Base-by-base conservation (phyloP, 108 stramenopile genomes). In the Aurantiochytrium sp. region DNA sequence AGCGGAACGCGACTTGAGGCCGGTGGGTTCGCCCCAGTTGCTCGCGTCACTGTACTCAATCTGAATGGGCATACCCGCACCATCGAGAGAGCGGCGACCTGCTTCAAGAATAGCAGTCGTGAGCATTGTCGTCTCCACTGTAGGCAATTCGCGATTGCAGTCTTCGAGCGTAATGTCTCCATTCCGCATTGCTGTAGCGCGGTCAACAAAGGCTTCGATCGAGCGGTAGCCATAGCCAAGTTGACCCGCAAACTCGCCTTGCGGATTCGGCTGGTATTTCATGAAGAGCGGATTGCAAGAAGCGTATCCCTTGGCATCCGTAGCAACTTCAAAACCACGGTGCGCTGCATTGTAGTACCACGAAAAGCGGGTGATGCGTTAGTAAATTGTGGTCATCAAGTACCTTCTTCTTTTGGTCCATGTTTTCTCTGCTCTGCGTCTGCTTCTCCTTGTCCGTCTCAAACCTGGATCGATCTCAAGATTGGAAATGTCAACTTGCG, bases 61-160 rank as follows among this genome's bases (percentile, higher is more conserved):
- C 89, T 96, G 96, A 92, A 98, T 95, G 3, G 98, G 97, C 58
- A 89, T 88, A 6, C 96, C 95, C 87, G 95, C 96, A 4, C 90
- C 89, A 90, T 98, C 98, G 18, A 99, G 93, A 91, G 95, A 96
- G 87, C 89, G 94, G 49, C 98, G 91, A 4, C 99, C 99, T 0
- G 99, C 99, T 91, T 99, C 98, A 25, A 99, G 91, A 59, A 99
- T 98, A 16, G 99, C 99, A 18, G 99, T 99, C 4, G 98, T 98
- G 89, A 97, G 97, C 91, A 96, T 89, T 4, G 99, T 99, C 29
- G 97, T 97, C 57, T 94, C 92, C 8, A 97, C 96, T 5, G 98
- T 98, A 5, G 99, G 97, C 45, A 99, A 89, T 55, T 94, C 93
- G 55, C 96, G 94, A 91, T 99, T 94, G 91, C 93, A 98, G 87